Evolutionary conservation across 129 eudicot genomes (phyloP).

Genomic region (Arctium minus): DNA sequence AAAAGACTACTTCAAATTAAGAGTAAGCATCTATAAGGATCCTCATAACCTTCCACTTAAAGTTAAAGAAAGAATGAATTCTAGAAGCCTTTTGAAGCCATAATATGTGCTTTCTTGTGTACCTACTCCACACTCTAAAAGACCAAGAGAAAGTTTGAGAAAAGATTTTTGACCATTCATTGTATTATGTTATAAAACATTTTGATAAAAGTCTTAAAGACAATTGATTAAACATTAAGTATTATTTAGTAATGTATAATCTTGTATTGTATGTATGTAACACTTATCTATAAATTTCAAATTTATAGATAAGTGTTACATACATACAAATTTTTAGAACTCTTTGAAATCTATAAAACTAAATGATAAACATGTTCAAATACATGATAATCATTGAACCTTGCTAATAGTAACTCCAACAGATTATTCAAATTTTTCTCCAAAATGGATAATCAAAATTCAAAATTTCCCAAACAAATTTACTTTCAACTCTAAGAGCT

Average conservation of each 20-base stretch:
- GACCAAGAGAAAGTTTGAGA: neutral
- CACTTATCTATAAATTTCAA: neutral
- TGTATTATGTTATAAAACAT: neutral
- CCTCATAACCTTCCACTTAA: conserved; percentile 3
- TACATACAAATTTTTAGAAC: neutral
- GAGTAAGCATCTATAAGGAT: neutral
- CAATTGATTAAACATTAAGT: neutral
- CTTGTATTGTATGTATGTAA: no score
- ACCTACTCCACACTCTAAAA: neutral
- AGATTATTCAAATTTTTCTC: no score
- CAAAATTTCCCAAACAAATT: no score
- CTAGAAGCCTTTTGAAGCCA: conserved; percentile 28
- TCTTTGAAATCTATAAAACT: neutral
- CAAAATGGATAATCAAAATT: no score
- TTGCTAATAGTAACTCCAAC: neutral
- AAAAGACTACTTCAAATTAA: neutral
- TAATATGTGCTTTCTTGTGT: neutral
- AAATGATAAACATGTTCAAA: neutral
- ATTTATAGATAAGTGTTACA: neutral
- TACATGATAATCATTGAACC: neutral
- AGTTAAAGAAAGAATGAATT: neutral
- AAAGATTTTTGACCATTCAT: neutral
- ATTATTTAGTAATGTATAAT: no score
- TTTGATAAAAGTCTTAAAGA: neutral
- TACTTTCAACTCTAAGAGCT: no score